phyloP scores from a whole-genome alignment of 2,329 filamentous ascomycete species.

The Coniochaeta hoffmannii region DNA sequence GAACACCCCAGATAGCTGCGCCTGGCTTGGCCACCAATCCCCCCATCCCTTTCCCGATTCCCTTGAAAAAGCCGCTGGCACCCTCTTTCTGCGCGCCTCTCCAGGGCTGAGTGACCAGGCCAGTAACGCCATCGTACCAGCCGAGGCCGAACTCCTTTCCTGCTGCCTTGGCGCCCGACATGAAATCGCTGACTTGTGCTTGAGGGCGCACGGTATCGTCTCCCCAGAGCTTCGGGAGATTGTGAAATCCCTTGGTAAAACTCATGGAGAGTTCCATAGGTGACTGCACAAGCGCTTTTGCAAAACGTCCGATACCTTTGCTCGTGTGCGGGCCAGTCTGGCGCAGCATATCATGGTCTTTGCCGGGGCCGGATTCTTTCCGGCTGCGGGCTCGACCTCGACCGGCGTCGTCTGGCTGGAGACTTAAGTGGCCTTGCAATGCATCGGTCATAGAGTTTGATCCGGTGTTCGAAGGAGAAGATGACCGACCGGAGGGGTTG shows the following conservation, averaged over 20 bases:
- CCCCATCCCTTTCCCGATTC: conserved; percentile 73
- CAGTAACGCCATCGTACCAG: conserved; percentile 71
- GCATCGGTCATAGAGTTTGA: not conserved
- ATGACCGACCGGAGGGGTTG: conserved; percentile 33
- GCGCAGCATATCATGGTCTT: conserved; percentile 6
- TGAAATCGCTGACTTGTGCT: conserved; percentile 67
- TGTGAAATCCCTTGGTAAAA: conserved; percentile 74
- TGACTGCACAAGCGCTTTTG: conserved; percentile 62
- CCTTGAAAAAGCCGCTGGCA: conserved; percentile 59
- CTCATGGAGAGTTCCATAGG: conserved; percentile 77
- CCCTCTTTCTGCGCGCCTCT: conserved; percentile 42
- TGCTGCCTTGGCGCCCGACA: conserved; percentile 66
- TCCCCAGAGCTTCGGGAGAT: conserved; percentile 72
- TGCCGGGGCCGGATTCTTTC: conserved; percentile 4
- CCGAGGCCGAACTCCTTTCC: conserved; percentile 69
- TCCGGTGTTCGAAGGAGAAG: not conserved
- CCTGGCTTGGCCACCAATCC: conserved; percentile 66
- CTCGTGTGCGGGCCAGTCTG: conserved; percentile 54
- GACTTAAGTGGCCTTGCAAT: not conserved
- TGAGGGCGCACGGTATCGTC: conserved; percentile 68
- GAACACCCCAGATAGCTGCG: not conserved
- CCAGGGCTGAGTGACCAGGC: conserved; percentile 68
- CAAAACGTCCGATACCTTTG: conserved; percentile 39
- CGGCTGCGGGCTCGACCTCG: conserved; percentile 18
- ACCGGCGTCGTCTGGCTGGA: conserved; percentile 52